Conservation (phyloP, 164 flowering plant genomes). For the Aristolochia contorta region DNA sequence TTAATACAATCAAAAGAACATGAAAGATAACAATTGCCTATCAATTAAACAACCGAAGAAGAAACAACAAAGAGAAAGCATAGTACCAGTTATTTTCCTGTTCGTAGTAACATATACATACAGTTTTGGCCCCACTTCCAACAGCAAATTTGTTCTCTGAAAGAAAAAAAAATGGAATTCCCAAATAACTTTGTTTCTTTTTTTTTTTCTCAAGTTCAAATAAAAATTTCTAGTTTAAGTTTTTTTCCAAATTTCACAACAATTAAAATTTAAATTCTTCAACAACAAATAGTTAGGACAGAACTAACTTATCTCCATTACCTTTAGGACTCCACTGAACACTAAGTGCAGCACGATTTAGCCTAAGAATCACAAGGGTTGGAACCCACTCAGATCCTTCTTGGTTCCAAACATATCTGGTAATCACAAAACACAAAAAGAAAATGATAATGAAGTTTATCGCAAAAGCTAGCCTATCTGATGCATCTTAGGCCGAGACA, state of each 20-base stretch:
- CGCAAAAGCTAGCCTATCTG: not conserved
- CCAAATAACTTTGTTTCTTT: too few species aligned
- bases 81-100: conserved; percentile 94
- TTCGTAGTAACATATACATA: conserved; percentile 97
- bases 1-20: too few species aligned
- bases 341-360: conserved; percentile 98
- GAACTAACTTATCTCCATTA: conserved; percentile 9
- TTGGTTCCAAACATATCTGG: conserved; percentile 90
- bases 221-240: too few species aligned
- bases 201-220: too few species aligned
- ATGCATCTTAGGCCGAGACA: not conserved
- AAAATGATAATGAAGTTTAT: not conserved
- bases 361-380: conserved; percentile 89
- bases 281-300: too few species aligned
- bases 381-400: conserved; percentile 94
- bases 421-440: conserved; percentile 5
- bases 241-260: too few species aligned
- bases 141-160: conserved; percentile 99
- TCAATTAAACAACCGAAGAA: not conserved
- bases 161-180: not conserved
- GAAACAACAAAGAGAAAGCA: conserved; percentile 1
- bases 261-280: too few species aligned
- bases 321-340: conserved; percentile 99
- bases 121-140: conserved; percentile 99
- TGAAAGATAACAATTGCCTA: too few species aligned